Evolutionary conservation across 73 alveolate genomes (phyloP).

Genomic region (Tetrahymena thermophila): DNA sequence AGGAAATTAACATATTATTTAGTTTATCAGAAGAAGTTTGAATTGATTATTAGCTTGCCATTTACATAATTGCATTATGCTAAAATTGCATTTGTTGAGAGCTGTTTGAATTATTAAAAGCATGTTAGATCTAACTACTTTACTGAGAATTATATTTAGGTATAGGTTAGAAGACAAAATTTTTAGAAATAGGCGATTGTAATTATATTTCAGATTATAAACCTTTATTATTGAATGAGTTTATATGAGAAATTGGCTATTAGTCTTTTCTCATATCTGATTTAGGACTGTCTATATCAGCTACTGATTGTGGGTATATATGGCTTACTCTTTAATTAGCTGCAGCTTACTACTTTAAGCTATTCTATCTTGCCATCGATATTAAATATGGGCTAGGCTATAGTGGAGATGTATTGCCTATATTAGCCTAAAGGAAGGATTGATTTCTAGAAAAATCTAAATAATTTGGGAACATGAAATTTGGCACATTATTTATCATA

Average conservation of each 20-base stretch:
- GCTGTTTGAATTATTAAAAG: background rate
- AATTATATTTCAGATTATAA: background rate
- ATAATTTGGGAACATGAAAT: background rate
- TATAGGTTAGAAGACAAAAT: background rate
- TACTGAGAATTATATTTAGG: background rate
- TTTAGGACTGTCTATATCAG: background rate
- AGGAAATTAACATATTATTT: background rate
- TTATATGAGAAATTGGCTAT: background rate
- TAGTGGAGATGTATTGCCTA: background rate
- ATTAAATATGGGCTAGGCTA: background rate
- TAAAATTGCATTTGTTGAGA: background rate
- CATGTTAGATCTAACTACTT: background rate
- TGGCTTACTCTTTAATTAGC: background rate
- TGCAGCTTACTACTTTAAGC: background rate
- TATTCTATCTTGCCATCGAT: background rate
- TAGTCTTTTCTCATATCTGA: background rate
- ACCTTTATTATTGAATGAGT: background rate
- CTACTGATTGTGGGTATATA: background rate
- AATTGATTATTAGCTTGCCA: background rate
- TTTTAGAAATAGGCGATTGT: background rate
- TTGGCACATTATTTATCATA: background rate
- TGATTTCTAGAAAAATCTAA: background rate
- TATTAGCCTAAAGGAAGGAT: background rate
- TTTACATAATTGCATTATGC: background rate
- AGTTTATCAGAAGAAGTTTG: background rate